These are phyloP conservation scores for Pseudocercospora crystallina DNA, from an alignment of 2,329 filamentous ascomycete species.

Conservation along the genomic window DNA sequence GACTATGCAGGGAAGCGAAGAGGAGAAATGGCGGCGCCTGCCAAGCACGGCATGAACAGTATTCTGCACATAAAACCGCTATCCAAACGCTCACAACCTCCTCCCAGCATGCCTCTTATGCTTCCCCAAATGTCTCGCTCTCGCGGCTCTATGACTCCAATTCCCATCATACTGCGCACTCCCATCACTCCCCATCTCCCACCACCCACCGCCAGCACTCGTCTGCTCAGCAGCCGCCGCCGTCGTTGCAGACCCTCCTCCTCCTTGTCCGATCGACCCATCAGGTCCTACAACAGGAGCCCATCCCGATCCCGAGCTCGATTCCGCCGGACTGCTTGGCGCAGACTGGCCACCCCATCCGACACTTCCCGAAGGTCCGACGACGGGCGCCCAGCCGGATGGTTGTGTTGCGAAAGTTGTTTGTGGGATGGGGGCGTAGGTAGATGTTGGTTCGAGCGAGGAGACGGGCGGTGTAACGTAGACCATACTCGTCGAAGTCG, in stretches of 20 bases:
- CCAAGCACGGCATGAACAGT: too few relatives aligned
- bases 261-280: neutral
- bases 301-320: neutral
- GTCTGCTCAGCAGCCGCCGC: constrained; percentile 1
- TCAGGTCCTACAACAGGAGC: neutral
- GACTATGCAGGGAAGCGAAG: too few relatives aligned
- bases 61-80: too few relatives aligned
- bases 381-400: constrained; percentile 5
- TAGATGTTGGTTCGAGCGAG: neutral
- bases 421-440: neutral
- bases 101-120: constrained; percentile 27
- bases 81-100: constrained; percentile 2
- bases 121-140: constrained; percentile 25
- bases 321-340: neutral
- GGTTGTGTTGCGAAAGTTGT: neutral
- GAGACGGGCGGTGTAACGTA: neutral
- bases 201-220: constrained; percentile 10
- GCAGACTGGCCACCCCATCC: neutral
- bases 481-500: constrained; percentile 1
- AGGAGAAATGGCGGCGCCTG: too few relatives aligned
- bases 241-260: neutral
- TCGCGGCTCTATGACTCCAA: constrained; percentile 26
- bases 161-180: constrained; percentile 5
- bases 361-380: constrained; percentile 13
- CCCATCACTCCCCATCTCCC: constrained; percentile 9